phyloP scores from a whole-genome alignment of 2,329 filamentous ascomycete species.

The Pseudogymnoascus sp. region DNA sequence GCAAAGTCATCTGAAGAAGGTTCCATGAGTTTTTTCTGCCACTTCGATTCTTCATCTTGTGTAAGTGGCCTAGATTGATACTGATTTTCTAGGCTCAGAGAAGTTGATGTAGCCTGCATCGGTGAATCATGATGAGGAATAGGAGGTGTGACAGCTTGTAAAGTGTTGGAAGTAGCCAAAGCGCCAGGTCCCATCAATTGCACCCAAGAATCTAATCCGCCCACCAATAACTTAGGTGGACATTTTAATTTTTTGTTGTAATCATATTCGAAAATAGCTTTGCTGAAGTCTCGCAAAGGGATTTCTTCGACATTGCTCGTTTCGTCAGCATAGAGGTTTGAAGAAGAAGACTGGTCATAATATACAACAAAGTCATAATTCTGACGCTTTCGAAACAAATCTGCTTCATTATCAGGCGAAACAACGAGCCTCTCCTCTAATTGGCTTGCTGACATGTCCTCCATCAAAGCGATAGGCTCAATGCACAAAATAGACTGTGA shows the following conservation, averaged over 20 bases:
- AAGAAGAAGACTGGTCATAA: conserved; percentile 63
- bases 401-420: conserved; percentile 65
- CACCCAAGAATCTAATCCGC: conserved; percentile 80
- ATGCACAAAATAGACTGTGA: conserved; percentile 80
- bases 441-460: conserved; percentile 55
- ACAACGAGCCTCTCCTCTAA: conserved; percentile 63
- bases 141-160: neutral
- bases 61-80: conserved; percentile 61
- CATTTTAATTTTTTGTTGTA: conserved; percentile 66
- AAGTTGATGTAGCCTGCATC: conserved; percentile 2
- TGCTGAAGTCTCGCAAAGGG: conserved; percentile 64
- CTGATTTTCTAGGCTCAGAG: conserved; percentile 23
- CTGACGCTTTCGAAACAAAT: conserved; percentile 63
- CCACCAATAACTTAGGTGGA: conserved; percentile 68
- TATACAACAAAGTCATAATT: conserved; percentile 84
- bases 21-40: conserved; percentile 67
- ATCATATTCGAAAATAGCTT: conserved; percentile 78
- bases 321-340: conserved; percentile 30
- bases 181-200: conserved; percentile 60
- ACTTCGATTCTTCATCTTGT: conserved; percentile 70
- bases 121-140: conserved; percentile 3
- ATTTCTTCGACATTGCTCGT: conserved; percentile 36
- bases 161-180: conserved; percentile 47
- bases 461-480: conserved; percentile 69
- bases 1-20: conserved; percentile 79